These are phyloP conservation scores for Moelleriella libera DNA, from an alignment of 2,329 filamentous ascomycete species.

Conservation along the genomic window DNA sequence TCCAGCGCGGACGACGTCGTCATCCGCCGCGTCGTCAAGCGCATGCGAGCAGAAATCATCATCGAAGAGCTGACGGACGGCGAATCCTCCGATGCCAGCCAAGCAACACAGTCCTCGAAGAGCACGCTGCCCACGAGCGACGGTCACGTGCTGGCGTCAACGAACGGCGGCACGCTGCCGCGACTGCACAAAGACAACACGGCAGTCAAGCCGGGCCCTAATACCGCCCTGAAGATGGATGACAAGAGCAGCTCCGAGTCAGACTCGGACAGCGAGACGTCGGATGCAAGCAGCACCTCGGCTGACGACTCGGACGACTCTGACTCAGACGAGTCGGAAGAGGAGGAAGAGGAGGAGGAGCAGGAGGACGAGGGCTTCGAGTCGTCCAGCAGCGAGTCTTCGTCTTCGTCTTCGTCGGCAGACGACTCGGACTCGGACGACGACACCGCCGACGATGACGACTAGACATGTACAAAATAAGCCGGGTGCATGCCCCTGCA, in stretches of 20 bases:
- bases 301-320: conserved; percentile 20
- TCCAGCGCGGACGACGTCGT: conserved; percentile 35
- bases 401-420: conserved; percentile 22
- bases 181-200: conserved; percentile 17
- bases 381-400: conserved; percentile 27
- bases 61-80: conserved; percentile 38
- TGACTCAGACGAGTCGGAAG: conserved; percentile 8
- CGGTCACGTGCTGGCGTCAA: too few relatives aligned
- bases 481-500: too few relatives aligned
- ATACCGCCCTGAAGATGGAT: conserved; percentile 21
- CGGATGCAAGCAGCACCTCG: conserved; percentile 20
- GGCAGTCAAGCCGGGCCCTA: not conserved
- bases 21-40: conserved; percentile 42
- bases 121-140: conserved; percentile 14
- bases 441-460: conserved; percentile 3
- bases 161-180: conserved; percentile 9
- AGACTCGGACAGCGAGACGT: conserved; percentile 12
- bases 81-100: conserved; percentile 23
- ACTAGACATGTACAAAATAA: conserved; percentile 2
- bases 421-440: conserved; percentile 20
- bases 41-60: conserved; percentile 47
- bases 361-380: conserved; percentile 10
- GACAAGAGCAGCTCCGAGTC: conserved; percentile 25
- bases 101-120: conserved; percentile 14
- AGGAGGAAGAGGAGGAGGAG: conserved; percentile 8